Evolutionary conservation across 768 basidiomycete genomes (phyloP).

Genomic region (Trametes sanguinea): DNA sequence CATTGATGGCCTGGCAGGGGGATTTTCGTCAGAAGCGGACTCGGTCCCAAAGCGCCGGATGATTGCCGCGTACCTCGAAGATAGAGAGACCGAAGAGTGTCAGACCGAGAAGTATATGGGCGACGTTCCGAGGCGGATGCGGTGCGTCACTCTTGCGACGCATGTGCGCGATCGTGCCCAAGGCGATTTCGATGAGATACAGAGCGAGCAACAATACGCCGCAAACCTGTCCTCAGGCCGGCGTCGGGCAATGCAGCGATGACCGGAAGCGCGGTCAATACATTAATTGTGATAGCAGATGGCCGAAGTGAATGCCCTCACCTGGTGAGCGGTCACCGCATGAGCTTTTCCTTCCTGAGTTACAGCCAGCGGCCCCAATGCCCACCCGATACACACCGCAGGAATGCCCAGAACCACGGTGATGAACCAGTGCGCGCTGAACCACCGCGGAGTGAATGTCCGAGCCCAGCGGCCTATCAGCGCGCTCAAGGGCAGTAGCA

Average conservation of each 20-base stretch:
- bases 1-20: constrained; percentile 20
- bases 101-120: constrained; percentile 58
- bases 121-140: constrained; percentile 56
- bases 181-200: constrained; percentile 51
- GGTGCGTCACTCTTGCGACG: constrained; percentile 34
- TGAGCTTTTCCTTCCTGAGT: constrained; percentile 44
- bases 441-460: constrained; percentile 54
- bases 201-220: constrained; percentile 54
- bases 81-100: constrained; percentile 51
- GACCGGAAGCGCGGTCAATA: neutral
- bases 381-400: constrained; percentile 49
- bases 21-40: neutral
- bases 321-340: constrained; percentile 53
- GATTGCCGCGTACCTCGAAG: constrained; percentile 44
- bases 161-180: constrained; percentile 57
- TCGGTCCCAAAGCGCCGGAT: neutral
- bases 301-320: constrained; percentile 23
- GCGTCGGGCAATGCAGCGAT: neutral
- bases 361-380: constrained; percentile 51
- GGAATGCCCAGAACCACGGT: constrained; percentile 53
- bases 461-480: constrained; percentile 57
- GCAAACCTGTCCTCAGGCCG: constrained; percentile 41
- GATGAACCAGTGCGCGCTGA: constrained; percentile 53
- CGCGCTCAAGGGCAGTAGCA: constrained; percentile 55
- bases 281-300: neutral